A percentile compares a stretch with the other conserved stretches of the same genome.
These are phyloP conservation scores for Populus deltoides DNA, from an alignment of 345 rosid genomes.

Conservation along the genomic window DNA sequence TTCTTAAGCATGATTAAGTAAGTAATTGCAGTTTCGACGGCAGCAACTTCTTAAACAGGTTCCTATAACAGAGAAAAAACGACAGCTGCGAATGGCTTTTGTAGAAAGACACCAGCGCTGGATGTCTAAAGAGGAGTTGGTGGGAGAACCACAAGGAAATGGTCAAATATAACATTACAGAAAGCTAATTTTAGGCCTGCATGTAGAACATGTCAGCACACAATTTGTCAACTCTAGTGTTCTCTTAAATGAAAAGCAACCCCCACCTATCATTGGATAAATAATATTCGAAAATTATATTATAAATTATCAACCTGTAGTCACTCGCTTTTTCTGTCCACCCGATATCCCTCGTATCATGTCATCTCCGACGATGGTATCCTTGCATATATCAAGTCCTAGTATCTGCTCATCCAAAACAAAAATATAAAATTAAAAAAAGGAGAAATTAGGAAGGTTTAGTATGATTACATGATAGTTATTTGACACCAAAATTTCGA, in stretches of 20 bases:
- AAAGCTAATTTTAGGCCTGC: neutral
- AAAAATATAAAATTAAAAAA: neutral
- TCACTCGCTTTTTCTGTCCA: slow-evolving; percentile 83
- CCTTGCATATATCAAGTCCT: slow-evolving; percentile 84
- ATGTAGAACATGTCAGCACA: no score
- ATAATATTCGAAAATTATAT: no score
- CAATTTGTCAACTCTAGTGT: neutral
- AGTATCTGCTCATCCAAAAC: slow-evolving; percentile 46
- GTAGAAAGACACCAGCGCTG: no score
- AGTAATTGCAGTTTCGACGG: neutral
- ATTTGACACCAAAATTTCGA: neutral
- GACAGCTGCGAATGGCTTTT: no score
- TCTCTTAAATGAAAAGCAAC: neutral
- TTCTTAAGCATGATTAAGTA: neutral
- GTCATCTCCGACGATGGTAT: slow-evolving; percentile 74
- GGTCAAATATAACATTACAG: neutral
- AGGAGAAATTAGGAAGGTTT: neutral
- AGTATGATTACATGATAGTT: no score
- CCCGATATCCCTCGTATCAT: slow-evolving; percentile 89
- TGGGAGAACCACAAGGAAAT: neutral
- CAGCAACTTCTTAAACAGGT: no score
- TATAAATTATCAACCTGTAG: slow-evolving; percentile 54
- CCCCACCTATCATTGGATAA: no score
- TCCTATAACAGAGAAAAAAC: no score
- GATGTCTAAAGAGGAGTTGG: neutral